These are phyloP conservation scores for Eimeria tenella DNA, from an alignment of 169 alveolate genomes.

Conservation along the genomic window DNA sequence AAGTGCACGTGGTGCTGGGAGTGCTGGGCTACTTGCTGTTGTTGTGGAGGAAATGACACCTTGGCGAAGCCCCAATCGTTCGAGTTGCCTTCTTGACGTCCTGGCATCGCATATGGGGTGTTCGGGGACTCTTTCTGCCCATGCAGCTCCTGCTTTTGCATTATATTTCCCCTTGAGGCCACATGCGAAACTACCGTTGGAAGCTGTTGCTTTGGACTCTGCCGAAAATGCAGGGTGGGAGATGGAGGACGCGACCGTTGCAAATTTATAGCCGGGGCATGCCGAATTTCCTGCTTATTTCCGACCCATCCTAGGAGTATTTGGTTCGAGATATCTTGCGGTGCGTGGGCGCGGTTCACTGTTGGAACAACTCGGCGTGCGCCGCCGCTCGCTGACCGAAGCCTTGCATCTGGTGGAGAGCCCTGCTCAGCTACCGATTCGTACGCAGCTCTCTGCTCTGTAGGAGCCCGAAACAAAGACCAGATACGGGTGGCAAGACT, in stretches of 20 bases:
- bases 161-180: neutral
- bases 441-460: neutral
- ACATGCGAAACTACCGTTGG: neutral
- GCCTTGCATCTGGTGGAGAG: neutral
- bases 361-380: neutral
- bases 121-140: neutral
- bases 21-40: neutral
- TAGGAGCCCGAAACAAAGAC: conserved; percentile 34
- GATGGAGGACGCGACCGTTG: conserved; percentile 34
- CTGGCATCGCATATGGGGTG: neutral
- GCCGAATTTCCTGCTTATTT: neutral
- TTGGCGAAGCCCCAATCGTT: neutral
- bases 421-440: neutral
- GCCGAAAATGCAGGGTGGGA: conserved; percentile 16
- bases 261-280: neutral
- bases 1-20: neutral
- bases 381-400: neutral
- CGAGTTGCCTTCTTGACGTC: neutral
- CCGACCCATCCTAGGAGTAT: neutral
- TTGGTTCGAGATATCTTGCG: neutral
- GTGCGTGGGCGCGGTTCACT: conserved; percentile 34
- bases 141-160: neutral
- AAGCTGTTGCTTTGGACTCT: neutral
- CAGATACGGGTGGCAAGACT: conserved; percentile 63
- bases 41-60: conserved; percentile 27